These are phyloP conservation scores for Lolium multiflorum DNA, from an alignment of 176 grass and related monocot genomes.

Conservation along the genomic window DNA sequence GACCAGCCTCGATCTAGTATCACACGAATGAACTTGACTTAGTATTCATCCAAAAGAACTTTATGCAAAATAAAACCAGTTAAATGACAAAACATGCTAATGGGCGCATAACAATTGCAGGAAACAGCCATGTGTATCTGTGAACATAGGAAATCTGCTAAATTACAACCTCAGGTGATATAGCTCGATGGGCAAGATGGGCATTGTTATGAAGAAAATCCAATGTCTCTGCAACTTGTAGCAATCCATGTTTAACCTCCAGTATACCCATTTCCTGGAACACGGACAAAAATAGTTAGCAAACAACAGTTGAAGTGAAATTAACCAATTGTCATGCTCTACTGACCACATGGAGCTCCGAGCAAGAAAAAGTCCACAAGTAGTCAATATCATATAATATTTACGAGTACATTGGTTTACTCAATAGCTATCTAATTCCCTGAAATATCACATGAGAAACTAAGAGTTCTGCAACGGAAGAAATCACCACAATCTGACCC, in stretches of 20 bases:
- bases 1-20: constrained; percentile 27
- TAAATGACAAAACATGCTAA: constrained; percentile 14
- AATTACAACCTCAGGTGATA: constrained; percentile 87
- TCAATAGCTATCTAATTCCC: constrained; percentile 12
- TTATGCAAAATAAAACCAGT: neutral
- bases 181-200: constrained; percentile 89
- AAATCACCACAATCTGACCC: neutral
- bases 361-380: neutral
- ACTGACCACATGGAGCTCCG: neutral
- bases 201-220: constrained; percentile 99
- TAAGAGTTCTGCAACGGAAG: neutral
- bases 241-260: constrained; percentile 97
- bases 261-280: constrained; percentile 93
- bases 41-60: neutral
- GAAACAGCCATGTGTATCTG: constrained; percentile 32
- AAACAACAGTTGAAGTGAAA: neutral
- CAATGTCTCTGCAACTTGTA: constrained; percentile 92
- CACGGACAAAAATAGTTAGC: constrained; percentile 15
- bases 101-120: constrained; percentile 24
- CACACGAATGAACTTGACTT: neutral
- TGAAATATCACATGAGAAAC: constrained; percentile 10
- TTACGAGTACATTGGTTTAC: constrained; percentile 9
- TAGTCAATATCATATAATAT: constrained; percentile 25
- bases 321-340: neutral
- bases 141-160: constrained; percentile 25